Percentiles rank a stretch among this genome's conserved stretches.
phyloP scores from a whole-genome alignment of 83 land plant genomes.

The Picea engelmannii region DNA sequence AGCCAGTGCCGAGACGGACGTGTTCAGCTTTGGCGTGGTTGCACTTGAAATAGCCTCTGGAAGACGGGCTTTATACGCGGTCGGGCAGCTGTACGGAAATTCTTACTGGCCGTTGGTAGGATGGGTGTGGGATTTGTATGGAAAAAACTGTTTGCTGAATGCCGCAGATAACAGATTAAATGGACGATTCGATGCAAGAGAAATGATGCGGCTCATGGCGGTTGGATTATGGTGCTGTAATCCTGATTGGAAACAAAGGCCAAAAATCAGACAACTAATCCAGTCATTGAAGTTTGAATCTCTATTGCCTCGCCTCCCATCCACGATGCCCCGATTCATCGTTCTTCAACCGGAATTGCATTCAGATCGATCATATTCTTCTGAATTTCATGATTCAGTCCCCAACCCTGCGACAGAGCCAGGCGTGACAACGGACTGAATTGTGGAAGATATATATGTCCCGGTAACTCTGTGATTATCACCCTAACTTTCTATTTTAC shows the following conservation, averaged over 20 bases:
- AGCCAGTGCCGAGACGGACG: slow-evolving; percentile 17
- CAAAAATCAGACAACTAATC: slow-evolving; percentile 31
- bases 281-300: neutral
- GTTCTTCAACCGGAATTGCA: neutral
- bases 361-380: neutral
- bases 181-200: slow-evolving; percentile 34
- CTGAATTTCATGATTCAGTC: too few species aligned
- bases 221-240: slow-evolving; percentile 74
- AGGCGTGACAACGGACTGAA: too few species aligned
- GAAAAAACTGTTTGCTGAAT: slow-evolving; percentile 36
- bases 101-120: slow-evolving; percentile 40
- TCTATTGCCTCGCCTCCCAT: neutral
- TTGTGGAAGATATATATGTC: too few species aligned
- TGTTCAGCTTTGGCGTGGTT: slow-evolving; percentile 24
- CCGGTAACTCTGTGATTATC: too few species aligned
- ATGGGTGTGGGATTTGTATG: slow-evolving; percentile 62
- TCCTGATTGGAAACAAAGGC: slow-evolving; percentile 54
- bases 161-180: slow-evolving; percentile 52
- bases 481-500: too few species aligned
- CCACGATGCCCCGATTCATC: neutral
- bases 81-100: neutral
- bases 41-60: slow-evolving; percentile 12
- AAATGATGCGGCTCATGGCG: slow-evolving; percentile 44
- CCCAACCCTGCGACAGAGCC: too few species aligned
- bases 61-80: neutral